These are phyloP conservation scores for Incumbomyces lentus DNA, from an alignment of 2,329 filamentous ascomycete genomes.

Conservation along the genomic window DNA sequence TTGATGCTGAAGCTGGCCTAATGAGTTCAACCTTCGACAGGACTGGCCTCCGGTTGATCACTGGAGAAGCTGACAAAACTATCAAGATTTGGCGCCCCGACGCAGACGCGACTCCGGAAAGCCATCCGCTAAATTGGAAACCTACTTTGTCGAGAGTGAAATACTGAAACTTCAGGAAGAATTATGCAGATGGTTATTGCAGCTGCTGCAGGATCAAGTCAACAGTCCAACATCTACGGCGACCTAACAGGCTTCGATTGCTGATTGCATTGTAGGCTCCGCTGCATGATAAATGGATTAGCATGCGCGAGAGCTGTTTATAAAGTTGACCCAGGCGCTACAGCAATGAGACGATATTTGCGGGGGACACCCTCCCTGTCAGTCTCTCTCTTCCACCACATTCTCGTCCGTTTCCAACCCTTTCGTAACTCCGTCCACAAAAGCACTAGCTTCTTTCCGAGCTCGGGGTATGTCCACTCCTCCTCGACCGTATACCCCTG, in stretches of 20 bases:
- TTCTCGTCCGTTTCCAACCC: slow-evolving; percentile 24
- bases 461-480: slow-evolving; percentile 33
- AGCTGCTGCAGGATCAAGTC: too few relatives aligned
- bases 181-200: too few relatives aligned
- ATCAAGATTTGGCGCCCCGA: slow-evolving; percentile 98
- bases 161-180: slow-evolving; percentile 44
- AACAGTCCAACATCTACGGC: too few relatives aligned
- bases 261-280: too few relatives aligned
- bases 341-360: too few relatives aligned
- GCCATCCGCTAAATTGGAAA: slow-evolving; percentile 86
- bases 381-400: too few relatives aligned
- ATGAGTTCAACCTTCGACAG: slow-evolving; percentile 90
- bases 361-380: too few relatives aligned
- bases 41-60: slow-evolving; percentile 80
- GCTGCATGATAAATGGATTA: too few relatives aligned
- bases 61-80: slow-evolving; percentile 93
- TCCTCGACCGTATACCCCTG: slow-evolving; percentile 51
- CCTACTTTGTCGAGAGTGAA: slow-evolving; percentile 69
- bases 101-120: slow-evolving; percentile 78
- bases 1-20: slow-evolving; percentile 88
- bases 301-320: too few relatives aligned
- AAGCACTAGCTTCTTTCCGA: slow-evolving; percentile 33
- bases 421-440: slow-evolving; percentile 34
- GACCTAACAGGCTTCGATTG: too few relatives aligned
- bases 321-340: too few relatives aligned